A percentile compares a stretch with the other conserved stretches of the same genome.
Conservation (phyloP, 2,329 filamentous ascomycete genomes). For the Fusarium verrucosum region DNA sequence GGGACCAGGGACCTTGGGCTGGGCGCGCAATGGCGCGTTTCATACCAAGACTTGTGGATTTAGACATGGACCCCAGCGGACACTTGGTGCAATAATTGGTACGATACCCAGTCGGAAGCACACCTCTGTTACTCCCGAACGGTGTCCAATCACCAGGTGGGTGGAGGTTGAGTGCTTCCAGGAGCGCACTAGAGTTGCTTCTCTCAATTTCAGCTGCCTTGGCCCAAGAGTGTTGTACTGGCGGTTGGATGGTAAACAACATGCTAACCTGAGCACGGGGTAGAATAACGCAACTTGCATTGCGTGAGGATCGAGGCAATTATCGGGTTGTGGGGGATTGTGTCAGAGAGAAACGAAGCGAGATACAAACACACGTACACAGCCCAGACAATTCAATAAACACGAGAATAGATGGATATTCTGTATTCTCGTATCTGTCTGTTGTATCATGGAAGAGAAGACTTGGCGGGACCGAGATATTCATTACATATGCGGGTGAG, state of each 20-base stretch:
- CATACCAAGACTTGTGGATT: conserved; percentile 25
- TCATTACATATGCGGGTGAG: not conserved
- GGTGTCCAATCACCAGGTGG: conserved; percentile 24
- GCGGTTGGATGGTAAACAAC: not conserved
- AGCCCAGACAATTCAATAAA: conserved; percentile 1
- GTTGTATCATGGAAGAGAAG: not conserved
- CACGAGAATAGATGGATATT: conserved; percentile 5
- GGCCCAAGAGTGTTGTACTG: not conserved
- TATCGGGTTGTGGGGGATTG: conserved; percentile 24
- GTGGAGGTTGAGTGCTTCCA: conserved; percentile 7
- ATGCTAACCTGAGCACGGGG: conserved; percentile 11
- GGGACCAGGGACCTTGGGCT: conserved; percentile 26
- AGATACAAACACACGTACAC: conserved; percentile 12
- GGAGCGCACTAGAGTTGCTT: not conserved
- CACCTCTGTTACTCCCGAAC: conserved; percentile 17
- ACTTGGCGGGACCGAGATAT: not conserved
- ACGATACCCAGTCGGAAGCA: conserved; percentile 8
- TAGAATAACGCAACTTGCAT: not conserved
- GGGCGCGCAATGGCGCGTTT: conserved; percentile 38
- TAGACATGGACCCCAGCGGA: conserved; percentile 8
- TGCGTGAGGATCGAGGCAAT: conserved; percentile 12
- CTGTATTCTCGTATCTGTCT: conserved; percentile 11
- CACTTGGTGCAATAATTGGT: conserved; percentile 21
- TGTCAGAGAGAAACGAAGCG: conserved; percentile 29
- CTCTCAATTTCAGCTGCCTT: conserved; percentile 11